Conservation (phyloP, 1,284 basidiomycete genomes). For the Peniophora sp. region DNA sequence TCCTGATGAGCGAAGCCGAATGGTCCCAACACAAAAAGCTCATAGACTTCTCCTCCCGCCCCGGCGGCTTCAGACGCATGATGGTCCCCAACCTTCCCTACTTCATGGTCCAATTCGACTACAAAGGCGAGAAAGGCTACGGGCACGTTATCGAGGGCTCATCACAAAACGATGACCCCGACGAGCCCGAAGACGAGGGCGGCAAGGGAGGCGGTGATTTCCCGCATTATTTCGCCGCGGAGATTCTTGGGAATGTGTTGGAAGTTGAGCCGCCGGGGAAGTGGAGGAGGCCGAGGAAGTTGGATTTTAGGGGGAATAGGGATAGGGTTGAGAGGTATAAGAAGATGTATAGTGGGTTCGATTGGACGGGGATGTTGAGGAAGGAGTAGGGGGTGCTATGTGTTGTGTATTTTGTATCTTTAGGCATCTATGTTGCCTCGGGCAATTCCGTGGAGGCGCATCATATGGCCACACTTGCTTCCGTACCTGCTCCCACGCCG, state of each 20-base stretch:
- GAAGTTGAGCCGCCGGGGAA: slow-evolving; percentile 75
- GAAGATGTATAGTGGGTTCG: slow-evolving; percentile 62
- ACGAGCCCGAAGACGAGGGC: slow-evolving; percentile 68
- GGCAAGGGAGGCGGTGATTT: slow-evolving; percentile 87
- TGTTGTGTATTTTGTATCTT: background rate
- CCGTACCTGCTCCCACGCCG: too few relatives aligned
- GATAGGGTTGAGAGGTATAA: slow-evolving; percentile 64
- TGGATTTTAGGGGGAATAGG: slow-evolving; percentile 67
- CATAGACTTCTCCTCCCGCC: slow-evolving; percentile 85
- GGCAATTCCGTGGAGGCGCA: background rate
- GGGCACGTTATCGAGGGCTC: slow-evolving; percentile 95
- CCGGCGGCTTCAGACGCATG: slow-evolving; percentile 84
- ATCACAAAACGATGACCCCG: slow-evolving; percentile 46
- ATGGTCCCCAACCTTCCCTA: slow-evolving; percentile 97
- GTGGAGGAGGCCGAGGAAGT: slow-evolving; percentile 75
- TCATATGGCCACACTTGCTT: background rate
- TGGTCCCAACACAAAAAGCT: slow-evolving; percentile 98
- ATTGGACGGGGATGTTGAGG: slow-evolving; percentile 72
- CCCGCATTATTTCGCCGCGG: slow-evolving; percentile 90
- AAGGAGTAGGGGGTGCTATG: background rate
- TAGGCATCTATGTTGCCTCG: background rate
- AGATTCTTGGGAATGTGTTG: slow-evolving; percentile 90
- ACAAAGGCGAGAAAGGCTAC: slow-evolving; percentile 95
- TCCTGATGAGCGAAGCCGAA: slow-evolving; percentile 85
- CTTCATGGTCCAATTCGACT: slow-evolving; percentile 97